Conservation (phyloP, 768 basidiomycete genomes). For the Terana coerulea region DNA sequence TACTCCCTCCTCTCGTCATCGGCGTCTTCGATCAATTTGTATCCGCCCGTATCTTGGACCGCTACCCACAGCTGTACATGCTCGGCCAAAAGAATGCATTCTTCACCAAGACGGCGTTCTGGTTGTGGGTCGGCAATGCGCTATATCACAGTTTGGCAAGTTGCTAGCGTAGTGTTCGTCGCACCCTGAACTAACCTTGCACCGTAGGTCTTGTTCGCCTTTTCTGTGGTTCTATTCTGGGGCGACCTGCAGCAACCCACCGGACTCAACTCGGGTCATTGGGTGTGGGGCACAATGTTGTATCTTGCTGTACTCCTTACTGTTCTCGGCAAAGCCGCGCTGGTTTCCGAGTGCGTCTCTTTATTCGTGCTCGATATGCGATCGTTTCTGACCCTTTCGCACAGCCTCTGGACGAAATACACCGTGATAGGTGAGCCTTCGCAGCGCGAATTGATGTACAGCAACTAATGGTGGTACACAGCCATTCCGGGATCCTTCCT, state of each 20-base stretch:
- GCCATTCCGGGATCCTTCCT: slow-evolving; percentile 97
- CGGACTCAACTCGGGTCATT: slow-evolving; percentile 88
- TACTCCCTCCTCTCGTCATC: slow-evolving; percentile 94
- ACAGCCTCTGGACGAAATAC: slow-evolving; percentile 98
- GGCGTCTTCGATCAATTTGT: slow-evolving; percentile 99
- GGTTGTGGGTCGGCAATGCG: slow-evolving; percentile 89
- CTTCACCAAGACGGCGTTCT: slow-evolving; percentile 87
- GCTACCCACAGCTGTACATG: slow-evolving; percentile 94
- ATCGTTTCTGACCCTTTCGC: slow-evolving; percentile 4
- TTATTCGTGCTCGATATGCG: not conserved
- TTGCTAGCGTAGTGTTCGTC: slow-evolving; percentile 5
- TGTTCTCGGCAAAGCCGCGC: slow-evolving; percentile 93
- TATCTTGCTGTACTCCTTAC: slow-evolving; percentile 92
- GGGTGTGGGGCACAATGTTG: slow-evolving; percentile 98
- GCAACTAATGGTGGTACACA: slow-evolving; percentile 20
- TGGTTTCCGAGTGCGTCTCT: slow-evolving; percentile 90
- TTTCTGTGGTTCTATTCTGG: slow-evolving; percentile 90
- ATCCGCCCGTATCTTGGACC: slow-evolving; percentile 91
- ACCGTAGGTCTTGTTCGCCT: slow-evolving; percentile 75
- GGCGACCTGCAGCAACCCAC: slow-evolving; percentile 79
- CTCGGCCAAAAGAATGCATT: slow-evolving; percentile 94
- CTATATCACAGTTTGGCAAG: slow-evolving; percentile 85
- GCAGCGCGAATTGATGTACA: no score
- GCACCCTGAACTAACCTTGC: not conserved
- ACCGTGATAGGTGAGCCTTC: slow-evolving; percentile 74